These are phyloP conservation scores for Cyberlindnera nakhonratchasimensis DNA, from an alignment of 805 yeast genomes.

Conservation along the genomic window DNA sequence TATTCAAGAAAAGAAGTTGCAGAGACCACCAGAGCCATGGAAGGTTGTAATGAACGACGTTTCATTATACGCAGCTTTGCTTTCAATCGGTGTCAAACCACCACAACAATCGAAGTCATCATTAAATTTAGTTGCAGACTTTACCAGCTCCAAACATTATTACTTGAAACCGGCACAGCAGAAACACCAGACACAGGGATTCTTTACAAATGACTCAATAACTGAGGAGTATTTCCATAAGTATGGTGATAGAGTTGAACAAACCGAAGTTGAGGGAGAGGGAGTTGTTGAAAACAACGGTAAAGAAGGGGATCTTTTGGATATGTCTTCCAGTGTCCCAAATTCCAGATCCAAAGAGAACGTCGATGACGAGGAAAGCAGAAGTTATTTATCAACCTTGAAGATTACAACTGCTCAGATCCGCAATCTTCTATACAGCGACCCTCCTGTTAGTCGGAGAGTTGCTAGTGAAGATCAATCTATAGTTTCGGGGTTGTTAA, in stretches of 20 bases:
- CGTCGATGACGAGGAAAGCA: not conserved
- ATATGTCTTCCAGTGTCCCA: constrained; percentile 1
- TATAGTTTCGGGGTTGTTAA: not conserved
- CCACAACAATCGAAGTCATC: constrained; percentile 13
- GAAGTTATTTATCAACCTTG: not conserved
- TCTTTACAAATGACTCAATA: not conserved
- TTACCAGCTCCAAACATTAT: constrained; percentile 24
- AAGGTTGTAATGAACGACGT: constrained; percentile 34
- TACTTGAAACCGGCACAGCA: not conserved
- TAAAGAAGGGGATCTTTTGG: constrained; percentile 10
- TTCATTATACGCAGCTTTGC: constrained; percentile 37
- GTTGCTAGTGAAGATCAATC: constrained; percentile 1
- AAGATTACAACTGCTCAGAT: constrained; percentile 4
- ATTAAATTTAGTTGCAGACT: constrained; percentile 23
- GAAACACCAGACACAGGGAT: not conserved
- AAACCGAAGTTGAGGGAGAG: not conserved
- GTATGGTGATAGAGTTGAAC: not conserved
- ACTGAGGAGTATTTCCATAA: not conserved
- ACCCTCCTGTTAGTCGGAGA: no score
- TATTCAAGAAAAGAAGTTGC: constrained; percentile 10
- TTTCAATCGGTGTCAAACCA: constrained; percentile 32
- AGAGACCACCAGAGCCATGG: constrained; percentile 25
- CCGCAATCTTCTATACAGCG: constrained; percentile 3
- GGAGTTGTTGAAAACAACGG: not conserved
- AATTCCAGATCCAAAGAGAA: constrained; percentile 3